Percentiles rank a stretch among this genome's conserved stretches.
phyloP scores from a whole-genome alignment of 139 green algal species.

The Haematococcus sp. region DNA sequence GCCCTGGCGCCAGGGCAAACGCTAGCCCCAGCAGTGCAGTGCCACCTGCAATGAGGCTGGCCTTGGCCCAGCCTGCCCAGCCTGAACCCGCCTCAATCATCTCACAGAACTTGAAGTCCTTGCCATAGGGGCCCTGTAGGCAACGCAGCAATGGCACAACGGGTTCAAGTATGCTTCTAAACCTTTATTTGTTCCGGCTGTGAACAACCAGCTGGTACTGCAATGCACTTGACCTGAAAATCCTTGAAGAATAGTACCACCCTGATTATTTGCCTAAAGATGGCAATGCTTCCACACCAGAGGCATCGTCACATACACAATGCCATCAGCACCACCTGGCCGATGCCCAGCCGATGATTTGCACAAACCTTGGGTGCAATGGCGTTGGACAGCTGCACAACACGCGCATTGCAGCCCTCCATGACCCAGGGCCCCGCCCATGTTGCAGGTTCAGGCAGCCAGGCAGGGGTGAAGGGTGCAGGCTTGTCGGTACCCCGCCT shows the following conservation, averaged over 20 bases:
- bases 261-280: too few species aligned
- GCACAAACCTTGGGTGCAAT: constrained; percentile 20
- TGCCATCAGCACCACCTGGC: too few species aligned
- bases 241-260: too few species aligned
- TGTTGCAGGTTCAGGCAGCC: constrained; percentile 13
- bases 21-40: constrained; percentile 17
- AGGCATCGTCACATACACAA: too few species aligned
- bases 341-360: too few species aligned
- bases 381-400: constrained; percentile 65
- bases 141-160: not conserved
- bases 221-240: too few species aligned
- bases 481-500: constrained; percentile 31
- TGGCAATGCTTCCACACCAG: too few species aligned
- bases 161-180: too few species aligned
- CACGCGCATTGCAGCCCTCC: constrained; percentile 55
- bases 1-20: constrained; percentile 13
- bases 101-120: constrained; percentile 65
- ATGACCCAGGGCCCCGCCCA: constrained; percentile 64
- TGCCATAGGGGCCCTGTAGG: constrained; percentile 31
- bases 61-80: not conserved
- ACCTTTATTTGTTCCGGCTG: too few species aligned
- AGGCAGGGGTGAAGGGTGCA: constrained; percentile 17
- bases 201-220: too few species aligned
- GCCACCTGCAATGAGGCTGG: not conserved
- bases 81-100: constrained; percentile 12